Base-by-base conservation (phyloP, 108 stramenopile genomes). In the Skeletonema menzelii region DNA sequence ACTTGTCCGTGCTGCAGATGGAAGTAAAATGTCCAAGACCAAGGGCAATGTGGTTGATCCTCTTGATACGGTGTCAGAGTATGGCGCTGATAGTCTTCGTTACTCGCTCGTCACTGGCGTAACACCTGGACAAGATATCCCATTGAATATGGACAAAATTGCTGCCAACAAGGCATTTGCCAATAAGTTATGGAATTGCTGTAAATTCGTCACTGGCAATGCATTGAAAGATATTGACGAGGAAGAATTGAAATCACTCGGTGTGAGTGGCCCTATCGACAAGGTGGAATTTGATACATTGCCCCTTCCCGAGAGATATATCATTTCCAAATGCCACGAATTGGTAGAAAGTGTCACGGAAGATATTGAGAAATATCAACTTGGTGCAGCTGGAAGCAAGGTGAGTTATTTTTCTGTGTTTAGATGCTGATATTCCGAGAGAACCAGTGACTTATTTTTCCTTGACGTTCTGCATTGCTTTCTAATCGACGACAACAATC, bases 31-130 rank as follows among this genome's bases (percentile, higher is more conserved):
- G 99, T 96, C 95, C 56, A 99, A 99, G 79, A 98, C 97, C 8
- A 97, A 97, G 73, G 99, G 99, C 19, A 99, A 99, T 69, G 99
- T 99, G 5, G 82, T 99, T 34, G 99, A 99, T 86, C 99, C 99
- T 5, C 67, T 98, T 27, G 96, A 97, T 65, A 97, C 97, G 37
- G 97, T 98, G 20, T 95, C 92, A 7, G 75, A 95, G 67, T 95
- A 83, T 76, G 97, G 97, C 28, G 93, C 97, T 8, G 97, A 97
- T 65, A 95, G 95, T 80, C 76, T 96, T 44, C 85, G 97, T n/a
- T 93, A 95, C 67, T 90, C 93, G 13, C 83, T 98, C 19, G 97
- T 97, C 3, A 97, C 97, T 0, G 98, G 98, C 20, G 95, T 96
- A 4, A 97, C 97, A 27, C 98, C 98, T 8, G 98, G 98, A 10